Evolutionary conservation across 345 rosid genomes (phyloP).

Genomic region (Ceriops zippeliana): DNA sequence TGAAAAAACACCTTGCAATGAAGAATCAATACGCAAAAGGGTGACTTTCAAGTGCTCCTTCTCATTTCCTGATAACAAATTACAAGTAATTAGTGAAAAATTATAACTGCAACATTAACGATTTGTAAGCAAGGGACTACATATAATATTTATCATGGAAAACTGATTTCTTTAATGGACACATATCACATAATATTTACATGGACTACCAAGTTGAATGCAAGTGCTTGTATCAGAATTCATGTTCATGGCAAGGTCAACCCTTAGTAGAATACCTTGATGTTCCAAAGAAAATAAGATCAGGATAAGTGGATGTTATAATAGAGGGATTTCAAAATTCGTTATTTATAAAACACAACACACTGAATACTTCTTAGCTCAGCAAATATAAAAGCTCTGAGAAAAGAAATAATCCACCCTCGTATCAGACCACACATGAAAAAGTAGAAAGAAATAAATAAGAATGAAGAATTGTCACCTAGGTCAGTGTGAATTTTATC

Average conservation of each 20-base stretch:
- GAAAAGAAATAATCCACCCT: conserved; percentile 1
- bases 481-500: conserved; percentile 72
- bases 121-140: conserved; percentile 9
- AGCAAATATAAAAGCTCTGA: conserved; percentile 1
- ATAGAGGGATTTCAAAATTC: not conserved
- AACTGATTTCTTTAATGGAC: not conserved
- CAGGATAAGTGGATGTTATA: not conserved
- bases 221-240: not conserved
- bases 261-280: not conserved
- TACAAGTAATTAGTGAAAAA: conserved; percentile 13
- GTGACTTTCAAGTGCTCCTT: conserved; percentile 97
- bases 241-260: not conserved
- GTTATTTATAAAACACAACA: not conserved
- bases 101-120: not conserved
- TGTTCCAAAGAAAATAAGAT: not conserved
- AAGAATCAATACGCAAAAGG: conserved; percentile 90
- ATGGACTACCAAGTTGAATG: not conserved
- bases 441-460: conserved; percentile 2
- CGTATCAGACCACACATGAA: not conserved
- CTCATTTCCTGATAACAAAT: conserved; percentile 73
- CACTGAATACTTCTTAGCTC: not conserved
- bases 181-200: not conserved
- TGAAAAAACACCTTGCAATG: conserved; percentile 94
- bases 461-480: conserved; percentile 41
- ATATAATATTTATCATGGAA: conserved; percentile 14